Conservation (phyloP, 1,284 basidiomycete species). For the Pseudomicrostroma phylloplanum region DNA sequence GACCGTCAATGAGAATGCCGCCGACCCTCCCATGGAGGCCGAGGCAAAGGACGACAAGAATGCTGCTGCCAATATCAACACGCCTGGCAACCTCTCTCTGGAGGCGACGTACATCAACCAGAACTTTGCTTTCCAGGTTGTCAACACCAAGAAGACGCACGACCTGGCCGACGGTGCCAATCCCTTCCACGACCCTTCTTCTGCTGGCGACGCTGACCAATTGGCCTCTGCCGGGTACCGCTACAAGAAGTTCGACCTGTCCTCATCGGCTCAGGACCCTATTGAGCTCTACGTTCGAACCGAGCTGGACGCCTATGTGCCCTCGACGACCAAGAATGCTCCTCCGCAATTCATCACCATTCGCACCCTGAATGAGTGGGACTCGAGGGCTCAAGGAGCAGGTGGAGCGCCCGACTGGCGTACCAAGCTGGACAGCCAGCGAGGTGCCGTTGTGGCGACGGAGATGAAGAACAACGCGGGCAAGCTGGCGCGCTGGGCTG, state of each 20-base stretch:
- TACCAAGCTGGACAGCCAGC: constrained; percentile 86
- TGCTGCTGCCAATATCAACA: constrained; percentile 68
- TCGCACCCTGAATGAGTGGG: constrained; percentile 94
- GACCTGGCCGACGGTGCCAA: constrained; percentile 51
- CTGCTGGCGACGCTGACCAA: constrained; percentile 62
- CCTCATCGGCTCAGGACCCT: constrained; percentile 71
- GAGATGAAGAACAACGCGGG: constrained; percentile 99
- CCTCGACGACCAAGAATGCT: constrained; percentile 52
- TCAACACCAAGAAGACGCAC: constrained; percentile 63
- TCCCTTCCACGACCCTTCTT: constrained; percentile 78
- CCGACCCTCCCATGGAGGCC: constrained; percentile 86
- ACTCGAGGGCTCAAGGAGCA: constrained; percentile 79
- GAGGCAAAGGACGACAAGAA: constrained; percentile 27
- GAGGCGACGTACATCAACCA: constrained; percentile 99
- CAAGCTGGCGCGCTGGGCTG: constrained; percentile 95
- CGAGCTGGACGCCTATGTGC: constrained; percentile 81
- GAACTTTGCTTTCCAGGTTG: constrained; percentile 95
- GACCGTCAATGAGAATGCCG: constrained; percentile 97
- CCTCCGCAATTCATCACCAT: constrained; percentile 59
- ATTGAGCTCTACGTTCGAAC: constrained; percentile 88
- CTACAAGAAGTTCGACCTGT: constrained; percentile 92
- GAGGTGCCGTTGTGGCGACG: constrained; percentile 94
- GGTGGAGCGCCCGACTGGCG: constrained; percentile 96
- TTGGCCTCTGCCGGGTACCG: constrained; percentile 92
- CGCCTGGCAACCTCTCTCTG: constrained; percentile 83